Evolutionary conservation across 345 rosid genomes (phyloP).

Genomic region (Rubroshorea leprosula): DNA sequence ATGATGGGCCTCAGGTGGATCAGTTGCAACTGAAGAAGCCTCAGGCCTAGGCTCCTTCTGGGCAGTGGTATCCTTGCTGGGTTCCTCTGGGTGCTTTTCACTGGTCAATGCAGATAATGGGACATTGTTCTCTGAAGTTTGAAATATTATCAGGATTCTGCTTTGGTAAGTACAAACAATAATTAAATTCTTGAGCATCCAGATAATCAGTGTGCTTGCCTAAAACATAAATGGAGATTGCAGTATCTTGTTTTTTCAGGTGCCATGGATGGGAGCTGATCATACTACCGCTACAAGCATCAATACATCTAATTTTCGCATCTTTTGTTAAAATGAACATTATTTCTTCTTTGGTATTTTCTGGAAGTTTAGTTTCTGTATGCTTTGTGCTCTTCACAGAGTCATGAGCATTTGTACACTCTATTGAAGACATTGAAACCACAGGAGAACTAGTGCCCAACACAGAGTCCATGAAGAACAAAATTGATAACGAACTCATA

Average conservation of each 20-base stretch:
- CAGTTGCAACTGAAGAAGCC: constrained; percentile 12
- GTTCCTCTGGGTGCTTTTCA: constrained; percentile 18
- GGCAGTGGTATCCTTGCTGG: constrained; percentile 13
- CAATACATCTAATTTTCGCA: constrained; percentile 26
- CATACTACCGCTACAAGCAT: constrained; percentile 28
- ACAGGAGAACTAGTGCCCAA: constrained; percentile 28
- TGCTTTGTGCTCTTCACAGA: constrained; percentile 19
- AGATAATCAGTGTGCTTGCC: constrained; percentile 27
- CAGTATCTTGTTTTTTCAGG: constrained; percentile 27
- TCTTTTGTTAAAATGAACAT: constrained; percentile 33
- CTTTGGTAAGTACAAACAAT: constrained; percentile 1
- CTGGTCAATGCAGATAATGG: constrained; percentile 11
- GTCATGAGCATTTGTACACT: constrained; percentile 17
- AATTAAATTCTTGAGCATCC: not conserved
- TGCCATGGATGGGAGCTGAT: constrained; percentile 30
- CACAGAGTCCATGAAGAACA: constrained; percentile 30
- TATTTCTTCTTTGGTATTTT: constrained; percentile 21
- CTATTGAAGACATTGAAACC: constrained; percentile 31
- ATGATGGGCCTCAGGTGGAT: constrained; percentile 17
- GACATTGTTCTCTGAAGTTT: constrained; percentile 21
- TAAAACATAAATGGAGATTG: constrained; percentile 36
- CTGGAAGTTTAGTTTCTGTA: constrained; percentile 24
- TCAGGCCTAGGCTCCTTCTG: constrained; percentile 13
- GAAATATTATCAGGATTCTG: constrained; percentile 6
- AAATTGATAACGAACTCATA: constrained; percentile 29